These are phyloP conservation scores for Penicillium arizonense DNA, from an alignment of 495 filamentous ascomycete genomes.

Conservation along the genomic window DNA sequence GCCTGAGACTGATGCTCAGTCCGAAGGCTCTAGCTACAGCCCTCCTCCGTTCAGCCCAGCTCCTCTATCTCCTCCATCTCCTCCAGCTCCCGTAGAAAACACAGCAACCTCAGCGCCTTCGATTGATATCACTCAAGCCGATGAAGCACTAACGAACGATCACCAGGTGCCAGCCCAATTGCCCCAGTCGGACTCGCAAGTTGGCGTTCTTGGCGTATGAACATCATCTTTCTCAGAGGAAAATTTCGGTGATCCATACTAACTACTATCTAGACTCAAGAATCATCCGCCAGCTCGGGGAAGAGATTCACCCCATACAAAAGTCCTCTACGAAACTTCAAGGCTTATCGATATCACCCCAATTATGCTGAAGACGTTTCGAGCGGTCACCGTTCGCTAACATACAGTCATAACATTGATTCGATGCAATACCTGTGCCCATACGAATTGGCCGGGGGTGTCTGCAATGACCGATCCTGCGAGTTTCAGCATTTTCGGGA, in stretches of 20 bases:
- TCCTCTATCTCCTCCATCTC: constrained; percentile 28
- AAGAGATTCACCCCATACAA: constrained; percentile 68
- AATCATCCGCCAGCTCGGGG: constrained; percentile 11
- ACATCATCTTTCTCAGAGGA: constrained; percentile 14
- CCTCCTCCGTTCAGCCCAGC: constrained; percentile 38
- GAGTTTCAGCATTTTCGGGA: constrained; percentile 77
- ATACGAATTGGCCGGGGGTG: constrained; percentile 67
- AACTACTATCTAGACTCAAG: constrained; percentile 24
- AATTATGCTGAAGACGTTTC: constrained; percentile 64
- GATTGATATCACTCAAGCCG: constrained; percentile 19
- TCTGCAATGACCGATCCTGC: constrained; percentile 72
- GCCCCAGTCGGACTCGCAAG: constrained; percentile 20
- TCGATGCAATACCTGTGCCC: constrained; percentile 68
- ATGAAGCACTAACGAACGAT: constrained; percentile 32
- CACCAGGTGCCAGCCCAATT: constrained; percentile 26
- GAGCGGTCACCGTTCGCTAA: constrained; percentile 82
- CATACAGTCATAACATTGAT: constrained; percentile 87
- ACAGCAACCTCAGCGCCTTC: constrained; percentile 13
- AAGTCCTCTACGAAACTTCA: constrained; percentile 80
- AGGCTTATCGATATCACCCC: constrained; percentile 85
- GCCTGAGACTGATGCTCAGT: constrained; percentile 33
- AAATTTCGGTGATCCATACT: constrained; percentile 16
- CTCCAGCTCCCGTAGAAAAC: constrained; percentile 23
- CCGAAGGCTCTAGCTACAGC: constrained; percentile 33
- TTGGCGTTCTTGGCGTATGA: constrained; percentile 40